These are phyloP conservation scores for Colletotrichum sp. DNA, from an alignment of 2,329 filamentous ascomycete species.

Conservation along the genomic window DNA sequence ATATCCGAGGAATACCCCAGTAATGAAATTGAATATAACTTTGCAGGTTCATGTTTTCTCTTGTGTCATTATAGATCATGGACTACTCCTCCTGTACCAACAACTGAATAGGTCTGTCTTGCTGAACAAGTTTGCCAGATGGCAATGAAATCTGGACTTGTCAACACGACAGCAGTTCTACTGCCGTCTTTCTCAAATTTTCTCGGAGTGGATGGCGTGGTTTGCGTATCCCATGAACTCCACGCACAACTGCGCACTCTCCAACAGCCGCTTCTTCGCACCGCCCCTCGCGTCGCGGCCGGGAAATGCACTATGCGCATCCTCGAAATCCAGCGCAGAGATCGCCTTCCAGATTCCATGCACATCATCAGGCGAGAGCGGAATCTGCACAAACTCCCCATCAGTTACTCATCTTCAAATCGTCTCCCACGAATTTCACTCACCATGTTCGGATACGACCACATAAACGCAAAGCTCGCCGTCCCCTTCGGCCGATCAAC, in stretches of 20 bases:
- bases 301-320: constrained; percentile 6
- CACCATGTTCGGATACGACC: constrained; percentile 23
- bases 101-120: neutral
- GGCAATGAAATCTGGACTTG: rapidly evolving
- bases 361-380: constrained; percentile 2
- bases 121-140: rapidly evolving
- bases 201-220: constrained; percentile 14
- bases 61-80: neutral
- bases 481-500: constrained; percentile 15
- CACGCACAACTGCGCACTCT: constrained; percentile 20
- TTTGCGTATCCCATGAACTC: constrained; percentile 13
- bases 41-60: neutral
- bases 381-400: neutral
- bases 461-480: constrained; percentile 19
- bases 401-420: neutral
- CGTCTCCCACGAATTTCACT: neutral
- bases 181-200: neutral
- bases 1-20: neutral
- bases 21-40: neutral
- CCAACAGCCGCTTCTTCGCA: constrained; percentile 14
- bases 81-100: neutral
- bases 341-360: constrained; percentile 15
- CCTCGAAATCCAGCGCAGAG: constrained; percentile 13
- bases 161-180: rapidly evolving
- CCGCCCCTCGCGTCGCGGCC: constrained; percentile 16